A percentile compares a stretch with the other conserved stretches of the same genome.
These are phyloP conservation scores for Krasilnikovozyma curviuscula DNA, from an alignment of 768 basidiomycete genomes.

Conservation along the genomic window DNA sequence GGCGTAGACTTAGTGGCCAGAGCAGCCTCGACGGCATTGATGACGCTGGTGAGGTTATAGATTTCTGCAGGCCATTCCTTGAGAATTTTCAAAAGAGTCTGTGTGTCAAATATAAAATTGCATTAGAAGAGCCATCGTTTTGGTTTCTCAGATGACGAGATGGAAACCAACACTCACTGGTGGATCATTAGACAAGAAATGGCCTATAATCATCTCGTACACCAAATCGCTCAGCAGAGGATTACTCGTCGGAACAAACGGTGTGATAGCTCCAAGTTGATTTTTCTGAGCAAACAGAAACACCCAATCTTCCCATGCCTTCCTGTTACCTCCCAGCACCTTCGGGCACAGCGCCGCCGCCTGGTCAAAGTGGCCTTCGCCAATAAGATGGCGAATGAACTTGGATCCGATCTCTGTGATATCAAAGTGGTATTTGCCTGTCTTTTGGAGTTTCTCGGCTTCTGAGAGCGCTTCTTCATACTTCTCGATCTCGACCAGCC, in stretches of 20 bases:
- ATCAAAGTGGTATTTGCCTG: constrained; percentile 29
- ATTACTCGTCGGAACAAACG: constrained; percentile 61
- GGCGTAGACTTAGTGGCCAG: constrained; percentile 26
- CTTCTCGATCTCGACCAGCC: constrained; percentile 66
- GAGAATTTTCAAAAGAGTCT: constrained; percentile 62
- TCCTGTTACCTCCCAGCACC: constrained; percentile 58
- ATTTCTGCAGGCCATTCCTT: constrained; percentile 78
- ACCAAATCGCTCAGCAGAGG: constrained; percentile 66
- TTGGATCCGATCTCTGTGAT: constrained; percentile 48
- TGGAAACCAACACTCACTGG: constrained; percentile 31
- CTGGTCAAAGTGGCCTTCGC: constrained; percentile 43
- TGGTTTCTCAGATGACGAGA: background rate
- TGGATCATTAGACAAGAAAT: constrained; percentile 62
- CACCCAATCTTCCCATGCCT: constrained; percentile 91
- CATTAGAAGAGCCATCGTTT: background rate
- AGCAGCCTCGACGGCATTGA: constrained; percentile 69
- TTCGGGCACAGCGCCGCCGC: constrained; percentile 69
- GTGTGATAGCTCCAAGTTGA: constrained; percentile 70
- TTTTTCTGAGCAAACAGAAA: constrained; percentile 67
- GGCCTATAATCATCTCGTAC: constrained; percentile 85
- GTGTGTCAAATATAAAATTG: background rate
- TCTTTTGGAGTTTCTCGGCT: constrained; percentile 44
- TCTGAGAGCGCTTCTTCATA: constrained; percentile 79
- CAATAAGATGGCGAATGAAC: constrained; percentile 28
- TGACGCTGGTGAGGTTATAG: constrained; percentile 70